Conservation (phyloP, 2,329 filamentous ascomycete species). For the Neofusicoccum laricinum region DNA sequence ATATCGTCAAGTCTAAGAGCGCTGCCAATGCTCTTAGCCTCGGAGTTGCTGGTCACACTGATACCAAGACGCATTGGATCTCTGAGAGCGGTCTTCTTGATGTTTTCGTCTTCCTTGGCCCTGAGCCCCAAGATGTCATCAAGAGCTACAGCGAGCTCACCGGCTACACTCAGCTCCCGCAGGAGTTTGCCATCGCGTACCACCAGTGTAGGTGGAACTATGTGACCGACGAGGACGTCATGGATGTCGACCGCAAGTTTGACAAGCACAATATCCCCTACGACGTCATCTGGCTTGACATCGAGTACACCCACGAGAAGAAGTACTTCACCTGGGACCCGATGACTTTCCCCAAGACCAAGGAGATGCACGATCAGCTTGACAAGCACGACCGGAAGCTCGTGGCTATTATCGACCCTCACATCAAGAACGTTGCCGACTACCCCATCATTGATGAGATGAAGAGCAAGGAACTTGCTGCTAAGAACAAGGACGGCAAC, state of each 20-base stretch:
- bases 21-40: constrained; percentile 74
- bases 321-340: constrained; percentile 98
- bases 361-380: constrained; percentile 83
- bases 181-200: constrained; percentile 88
- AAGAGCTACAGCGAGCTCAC: constrained; percentile 86
- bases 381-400: constrained; percentile 84
- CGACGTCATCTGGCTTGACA: constrained; percentile 98
- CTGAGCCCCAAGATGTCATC: constrained; percentile 77
- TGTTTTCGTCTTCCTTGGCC: constrained; percentile 91
- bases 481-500: constrained; percentile 85
- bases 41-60: constrained; percentile 65
- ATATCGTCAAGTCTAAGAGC: constrained; percentile 78
- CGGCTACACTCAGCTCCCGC: constrained; percentile 84
- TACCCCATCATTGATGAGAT: constrained; percentile 78
- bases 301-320: constrained; percentile 95
- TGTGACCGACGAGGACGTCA: constrained; percentile 93
- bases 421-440: constrained; percentile 87
- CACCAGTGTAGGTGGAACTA: constrained; percentile 99
- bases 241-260: constrained; percentile 93
- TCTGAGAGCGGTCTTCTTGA: constrained; percentile 89
- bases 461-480: constrained; percentile 77
- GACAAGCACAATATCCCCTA: constrained; percentile 95
- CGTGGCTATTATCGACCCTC: constrained; percentile 92
- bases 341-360: constrained; percentile 80
- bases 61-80: constrained; percentile 93